These are phyloP conservation scores for Ceratocystis albifundus DNA, from an alignment of 2,329 filamentous ascomycete genomes.

Conservation along the genomic window DNA sequence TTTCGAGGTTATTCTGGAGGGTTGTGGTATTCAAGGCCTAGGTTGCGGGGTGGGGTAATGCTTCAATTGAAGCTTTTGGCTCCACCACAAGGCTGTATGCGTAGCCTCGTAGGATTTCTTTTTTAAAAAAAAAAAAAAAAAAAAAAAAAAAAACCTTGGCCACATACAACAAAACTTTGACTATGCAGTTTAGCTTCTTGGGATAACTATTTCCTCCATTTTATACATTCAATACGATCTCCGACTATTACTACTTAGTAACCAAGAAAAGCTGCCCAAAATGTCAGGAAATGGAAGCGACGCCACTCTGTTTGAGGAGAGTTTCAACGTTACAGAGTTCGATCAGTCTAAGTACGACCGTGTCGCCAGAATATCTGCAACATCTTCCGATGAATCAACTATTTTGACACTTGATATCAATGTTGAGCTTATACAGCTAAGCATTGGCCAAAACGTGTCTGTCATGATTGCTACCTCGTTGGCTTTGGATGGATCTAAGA, in stretches of 20 bases:
- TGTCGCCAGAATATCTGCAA: slow-evolving; percentile 72
- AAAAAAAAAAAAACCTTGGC: slow-evolving; percentile 5
- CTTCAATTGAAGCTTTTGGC: slow-evolving; percentile 2
- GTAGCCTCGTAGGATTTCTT: neutral
- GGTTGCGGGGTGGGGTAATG: slow-evolving; percentile 15
- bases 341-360: slow-evolving; percentile 90
- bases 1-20: neutral
- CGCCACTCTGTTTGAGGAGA: slow-evolving; percentile 86
- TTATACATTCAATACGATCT: neutral
- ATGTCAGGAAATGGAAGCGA: slow-evolving; percentile 57
- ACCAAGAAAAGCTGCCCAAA: slow-evolving; percentile 18
- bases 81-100: slow-evolving; percentile 20
- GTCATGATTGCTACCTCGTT: slow-evolving; percentile 77
- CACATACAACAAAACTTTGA: neutral
- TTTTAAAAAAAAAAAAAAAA: no score
- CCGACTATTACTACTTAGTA: neutral
- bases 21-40: neutral
- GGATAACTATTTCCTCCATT: neutral
- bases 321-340: slow-evolving; percentile 68
- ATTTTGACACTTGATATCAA: slow-evolving; percentile 85
- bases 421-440: slow-evolving; percentile 53
- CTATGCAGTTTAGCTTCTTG: neutral
- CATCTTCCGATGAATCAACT: slow-evolving; percentile 61
- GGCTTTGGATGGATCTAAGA: slow-evolving; percentile 71
- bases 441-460: slow-evolving; percentile 61